Evolutionary conservation across 2,329 filamentous ascomycete genomes (phyloP), one percentile per base, ranked within the genome.

Genomic region (Cladosporium colombiae): DNA sequence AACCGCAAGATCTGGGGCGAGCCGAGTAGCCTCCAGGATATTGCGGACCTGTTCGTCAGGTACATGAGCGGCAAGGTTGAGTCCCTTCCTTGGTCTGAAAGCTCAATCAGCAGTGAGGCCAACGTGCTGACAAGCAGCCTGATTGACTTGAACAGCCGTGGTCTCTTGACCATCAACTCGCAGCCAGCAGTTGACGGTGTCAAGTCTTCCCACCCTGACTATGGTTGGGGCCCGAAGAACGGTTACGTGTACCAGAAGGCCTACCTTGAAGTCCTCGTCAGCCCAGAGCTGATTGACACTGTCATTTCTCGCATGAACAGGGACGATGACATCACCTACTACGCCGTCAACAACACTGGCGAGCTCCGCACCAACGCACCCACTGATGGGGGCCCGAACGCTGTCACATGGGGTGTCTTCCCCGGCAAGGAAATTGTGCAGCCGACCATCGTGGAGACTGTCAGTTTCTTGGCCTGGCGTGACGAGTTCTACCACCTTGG

Each of bases 381-480:
- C 10, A 87, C 88, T 25, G 92, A 96, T 71, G 91, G 92, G 6
- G 75, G 76, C 7, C 95, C 95, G 44, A 99, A 99, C 74, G 95
- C 95, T n/a, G 91, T 99, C 59, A 99, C 95, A 1, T 99, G 95
- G 95, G 95, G 95, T 79, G 96, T 99, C 37, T 99, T 98, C 82
- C 94, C 95, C 0, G 95, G 95, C 66, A 96, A 98, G 78, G 95
- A 99, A 79, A 97, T 99, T 75, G 93, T 99, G n/a, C 95, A 99
- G 79, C 95, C 95, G 16, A 99, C 95, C n/a, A 97, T 99, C 73
- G 95, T 99, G 62, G 95, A 99, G 81, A 96, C 92, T 21, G 90
- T 99, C 77, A 96, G 92, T 77, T 99, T 99, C 85, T 83, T 99
- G 63, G 95, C 95, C 2, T 99, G 95, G 95, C 96, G 96, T 80